Evolutionary conservation across 1,284 basidiomycete species (phyloP).

Genomic region (Cerioporus squamosus): DNA sequence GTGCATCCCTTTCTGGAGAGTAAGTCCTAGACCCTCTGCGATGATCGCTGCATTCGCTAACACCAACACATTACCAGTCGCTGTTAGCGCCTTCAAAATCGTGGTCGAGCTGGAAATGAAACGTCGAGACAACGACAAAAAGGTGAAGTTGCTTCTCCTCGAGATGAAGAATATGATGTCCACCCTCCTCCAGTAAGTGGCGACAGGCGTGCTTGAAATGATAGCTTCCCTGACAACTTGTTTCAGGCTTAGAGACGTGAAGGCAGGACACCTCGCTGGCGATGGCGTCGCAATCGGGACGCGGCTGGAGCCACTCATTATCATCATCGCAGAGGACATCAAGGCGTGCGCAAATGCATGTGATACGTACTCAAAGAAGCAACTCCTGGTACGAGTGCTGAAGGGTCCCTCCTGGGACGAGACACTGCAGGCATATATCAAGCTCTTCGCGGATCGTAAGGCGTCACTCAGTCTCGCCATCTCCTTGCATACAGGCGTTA

Average conservation of each 20-base stretch:
- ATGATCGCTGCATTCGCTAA: too few species aligned
- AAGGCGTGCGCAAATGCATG: constrained; percentile 34
- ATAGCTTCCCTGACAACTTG: not conserved
- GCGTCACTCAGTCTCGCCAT: constrained; percentile 38
- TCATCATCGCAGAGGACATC: constrained; percentile 32
- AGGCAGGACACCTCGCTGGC: constrained; percentile 13
- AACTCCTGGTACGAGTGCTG: constrained; percentile 38
- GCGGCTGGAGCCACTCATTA: constrained; percentile 22
- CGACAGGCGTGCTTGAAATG: too few species aligned
- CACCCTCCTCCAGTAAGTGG: constrained; percentile 41
- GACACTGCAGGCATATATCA: constrained; percentile 24
- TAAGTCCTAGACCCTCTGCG: too few species aligned
- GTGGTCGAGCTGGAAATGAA: constrained; percentile 43
- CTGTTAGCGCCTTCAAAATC: constrained; percentile 45
- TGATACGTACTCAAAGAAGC: constrained; percentile 37
- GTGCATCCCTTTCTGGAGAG: too few species aligned
- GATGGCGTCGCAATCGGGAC: constrained; percentile 16
- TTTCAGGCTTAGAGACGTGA: constrained; percentile 27
- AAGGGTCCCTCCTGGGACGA: constrained; percentile 23
- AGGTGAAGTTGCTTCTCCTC: constrained; percentile 37
- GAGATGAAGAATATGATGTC: constrained; percentile 40
- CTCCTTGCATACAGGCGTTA: constrained; percentile 36
- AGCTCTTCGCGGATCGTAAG: constrained; percentile 35
- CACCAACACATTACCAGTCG: too few species aligned
- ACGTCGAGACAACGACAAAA: constrained; percentile 46